Percentiles rank a stretch among this genome's conserved stretches.
phyloP scores from a whole-genome alignment of 1,139 yeast species.

The Debaryomyces fabryi region DNA sequence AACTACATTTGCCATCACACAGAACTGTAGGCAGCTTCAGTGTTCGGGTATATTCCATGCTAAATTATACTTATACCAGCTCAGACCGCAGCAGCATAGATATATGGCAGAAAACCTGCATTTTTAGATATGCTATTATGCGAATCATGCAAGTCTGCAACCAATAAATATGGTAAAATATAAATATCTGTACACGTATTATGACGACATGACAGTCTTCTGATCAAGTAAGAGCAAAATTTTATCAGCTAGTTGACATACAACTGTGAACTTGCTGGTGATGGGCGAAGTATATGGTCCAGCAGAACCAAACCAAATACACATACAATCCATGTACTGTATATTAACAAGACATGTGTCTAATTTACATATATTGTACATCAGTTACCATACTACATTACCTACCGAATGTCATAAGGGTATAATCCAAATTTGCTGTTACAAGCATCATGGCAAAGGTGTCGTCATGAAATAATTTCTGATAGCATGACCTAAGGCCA shows the following conservation, averaged over 20 bases:
- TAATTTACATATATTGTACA: not conserved
- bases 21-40: not conserved
- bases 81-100: not conserved
- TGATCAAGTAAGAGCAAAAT: not conserved
- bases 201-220: not conserved
- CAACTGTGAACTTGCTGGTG: not conserved
- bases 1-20: not conserved
- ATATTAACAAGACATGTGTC: not conserved
- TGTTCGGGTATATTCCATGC: too few species aligned
- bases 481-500: too few species aligned
- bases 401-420: not conserved
- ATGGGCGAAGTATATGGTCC: not conserved
- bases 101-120: not conserved
- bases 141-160: conserved; percentile 12
- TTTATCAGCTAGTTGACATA: not conserved
- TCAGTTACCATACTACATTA: not conserved
- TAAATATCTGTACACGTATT: not conserved
- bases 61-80: too few species aligned
- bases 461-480: too few species aligned
- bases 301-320: not conserved
- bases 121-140: not conserved
- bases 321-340: not conserved
- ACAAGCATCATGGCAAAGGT: too few species aligned
- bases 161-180: conserved; percentile 15
- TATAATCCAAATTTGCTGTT: too few species aligned